A percentile compares a stretch with the other conserved stretches of the same genome.
Conservation (phyloP, 306 rosid genomes). For the Lagenaria siceraria region DNA sequence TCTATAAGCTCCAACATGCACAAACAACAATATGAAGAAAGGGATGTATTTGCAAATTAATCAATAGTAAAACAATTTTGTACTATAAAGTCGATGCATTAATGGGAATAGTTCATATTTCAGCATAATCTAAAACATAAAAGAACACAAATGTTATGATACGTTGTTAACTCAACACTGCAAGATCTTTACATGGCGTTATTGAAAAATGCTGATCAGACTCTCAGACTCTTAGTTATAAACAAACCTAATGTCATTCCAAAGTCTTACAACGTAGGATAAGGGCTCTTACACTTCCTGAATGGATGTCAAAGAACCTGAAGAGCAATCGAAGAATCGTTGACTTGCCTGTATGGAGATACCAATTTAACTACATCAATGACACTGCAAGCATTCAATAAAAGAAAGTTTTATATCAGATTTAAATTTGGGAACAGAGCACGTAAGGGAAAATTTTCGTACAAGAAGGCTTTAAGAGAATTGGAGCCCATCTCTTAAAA, state of each 20-base stretch:
- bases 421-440: not conserved
- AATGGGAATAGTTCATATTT: not conserved
- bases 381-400: not conserved
- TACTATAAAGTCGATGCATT: not conserved
- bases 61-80: not conserved
- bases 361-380: conserved; percentile 22
- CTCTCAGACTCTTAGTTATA: not conserved
- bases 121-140: not conserved
- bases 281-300: conserved; percentile 78
- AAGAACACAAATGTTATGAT: not conserved
- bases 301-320: conserved; percentile 79
- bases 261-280: conserved; percentile 13
- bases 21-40: not conserved
- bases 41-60: not conserved
- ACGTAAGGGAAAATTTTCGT: not conserved
- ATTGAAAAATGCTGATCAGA: not conserved
- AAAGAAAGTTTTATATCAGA: not conserved
- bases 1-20: not conserved
- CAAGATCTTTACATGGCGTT: not conserved
- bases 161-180: not conserved
- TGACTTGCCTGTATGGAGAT: conserved; percentile 74
- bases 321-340: conserved; percentile 90
- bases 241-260: not conserved
- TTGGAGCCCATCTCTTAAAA: not conserved
- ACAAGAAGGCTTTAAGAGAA: not conserved